phyloP scores from a whole-genome alignment of 148 eudicot genomes.

The Heliamphora exappendiculata region DNA sequence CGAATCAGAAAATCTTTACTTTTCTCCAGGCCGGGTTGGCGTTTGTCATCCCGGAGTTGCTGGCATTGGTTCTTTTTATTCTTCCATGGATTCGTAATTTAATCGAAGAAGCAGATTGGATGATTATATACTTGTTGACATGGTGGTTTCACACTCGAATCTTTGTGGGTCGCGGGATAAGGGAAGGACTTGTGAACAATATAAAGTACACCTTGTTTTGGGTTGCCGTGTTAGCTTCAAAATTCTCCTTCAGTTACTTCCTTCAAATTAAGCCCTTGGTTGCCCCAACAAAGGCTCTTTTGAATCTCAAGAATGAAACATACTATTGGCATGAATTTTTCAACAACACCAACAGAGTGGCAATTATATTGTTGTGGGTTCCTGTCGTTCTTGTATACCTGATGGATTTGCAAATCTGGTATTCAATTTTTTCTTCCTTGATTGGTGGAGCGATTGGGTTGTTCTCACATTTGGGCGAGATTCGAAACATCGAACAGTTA shows the following conservation, averaged over 20 bases:
- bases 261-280: constrained; percentile 86
- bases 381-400: constrained; percentile 76
- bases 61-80: constrained; percentile 59
- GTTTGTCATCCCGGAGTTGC: constrained; percentile 66
- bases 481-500: constrained; percentile 70
- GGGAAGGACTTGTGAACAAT: constrained; percentile 77
- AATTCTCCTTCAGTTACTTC: constrained; percentile 81
- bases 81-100: constrained; percentile 73
- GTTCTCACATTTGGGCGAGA: constrained; percentile 88
- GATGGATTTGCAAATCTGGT: constrained; percentile 89
- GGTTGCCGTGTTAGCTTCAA: constrained; percentile 58
- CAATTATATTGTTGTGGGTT: constrained; percentile 62
- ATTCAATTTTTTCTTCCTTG: constrained; percentile 56
- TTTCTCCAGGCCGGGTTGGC: constrained; percentile 63
- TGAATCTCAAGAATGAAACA: constrained; percentile 23
- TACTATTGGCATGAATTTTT: constrained; percentile 87
- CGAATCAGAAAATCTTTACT: constrained; percentile 37
- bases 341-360: constrained; percentile 53
- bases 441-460: constrained; percentile 62
- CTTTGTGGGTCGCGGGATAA: constrained; percentile 74
- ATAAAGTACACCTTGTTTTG: constrained; percentile 74
- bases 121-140: constrained; percentile 46
- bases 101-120: constrained; percentile 58
- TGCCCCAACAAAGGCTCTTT: constrained; percentile 56
- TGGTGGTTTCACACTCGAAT: constrained; percentile 89